Percentiles rank a stretch among this genome's conserved stretches.
Evolutionary conservation across 768 basidiomycete genomes (phyloP).

Genomic region (Lentinula aciculospora): DNA sequence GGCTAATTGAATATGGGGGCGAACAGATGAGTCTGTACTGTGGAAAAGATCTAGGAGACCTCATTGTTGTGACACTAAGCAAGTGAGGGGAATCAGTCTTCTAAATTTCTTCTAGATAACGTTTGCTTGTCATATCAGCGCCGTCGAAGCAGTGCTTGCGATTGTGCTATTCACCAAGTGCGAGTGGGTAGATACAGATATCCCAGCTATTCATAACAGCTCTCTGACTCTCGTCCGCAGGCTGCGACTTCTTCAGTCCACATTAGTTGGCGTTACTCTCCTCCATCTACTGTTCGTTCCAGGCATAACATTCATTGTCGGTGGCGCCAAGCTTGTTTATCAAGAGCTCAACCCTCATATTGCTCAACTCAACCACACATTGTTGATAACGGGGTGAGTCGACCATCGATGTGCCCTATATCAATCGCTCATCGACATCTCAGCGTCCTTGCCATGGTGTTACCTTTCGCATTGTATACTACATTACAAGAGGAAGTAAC

Average conservation of each 20-base stretch:
- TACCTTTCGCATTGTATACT: not conserved
- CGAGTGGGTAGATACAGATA: constrained; percentile 43
- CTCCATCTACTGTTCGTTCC: constrained; percentile 68
- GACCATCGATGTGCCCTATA: not conserved
- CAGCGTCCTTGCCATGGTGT: not conserved
- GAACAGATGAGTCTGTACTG: constrained; percentile 37
- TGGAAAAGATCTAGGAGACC: constrained; percentile 59
- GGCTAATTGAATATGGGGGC: constrained; percentile 56
- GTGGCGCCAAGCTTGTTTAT: constrained; percentile 57
- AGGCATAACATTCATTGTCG: constrained; percentile 61
- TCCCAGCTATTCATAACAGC: constrained; percentile 24
- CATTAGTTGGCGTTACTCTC: constrained; percentile 39
- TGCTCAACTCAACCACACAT: constrained; percentile 60
- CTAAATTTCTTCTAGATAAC: too few species aligned
- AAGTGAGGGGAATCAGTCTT: constrained; percentile 35
- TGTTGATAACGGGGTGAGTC: constrained; percentile 60
- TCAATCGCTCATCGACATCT: not conserved
- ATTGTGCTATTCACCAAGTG: constrained; percentile 59
- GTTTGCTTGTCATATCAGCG: constrained; percentile 28
- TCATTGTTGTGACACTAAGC: constrained; percentile 58
- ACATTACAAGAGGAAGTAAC: not conserved
- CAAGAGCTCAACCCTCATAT: constrained; percentile 63
- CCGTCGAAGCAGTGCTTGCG: constrained; percentile 66
- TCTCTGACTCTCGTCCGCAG: not conserved
- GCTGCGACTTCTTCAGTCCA: not conserved